Evolutionary conservation across 1,284 basidiomycete species (phyloP), one percentile per base, ranked within the genome.

Genomic region (Retiboletus fuscus): DNA sequence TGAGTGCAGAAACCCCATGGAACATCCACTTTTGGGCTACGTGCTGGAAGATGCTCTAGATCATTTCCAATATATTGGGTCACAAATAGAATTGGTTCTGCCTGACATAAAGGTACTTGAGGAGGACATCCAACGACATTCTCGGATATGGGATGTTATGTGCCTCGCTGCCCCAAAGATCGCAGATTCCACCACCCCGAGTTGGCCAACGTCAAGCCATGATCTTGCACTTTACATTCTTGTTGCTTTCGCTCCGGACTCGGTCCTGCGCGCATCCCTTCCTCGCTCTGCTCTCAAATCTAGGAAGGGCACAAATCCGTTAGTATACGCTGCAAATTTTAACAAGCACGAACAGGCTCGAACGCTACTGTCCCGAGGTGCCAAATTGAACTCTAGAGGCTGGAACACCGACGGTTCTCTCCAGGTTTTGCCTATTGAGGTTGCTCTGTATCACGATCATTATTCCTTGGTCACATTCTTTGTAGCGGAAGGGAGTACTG

Each of bases 401-500:
- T 61, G 47, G 67, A 47, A 61, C 41, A 30, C 3, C 13, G 39
- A 41, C 39, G 39, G 39, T 3, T 41, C 11, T 41, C 39, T 13
- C 39, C 39, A 39, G 18, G 30, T 2, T 6, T 30, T 69, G 22
- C 67, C 68, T n/a, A 69, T 69, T 30, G 67, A 69, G 20, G 66
- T 53, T 44, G 68, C 68, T 26, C 3, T 69, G 6, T 41, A 4
- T 1, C 22, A 51, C 4, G 6, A 7, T 10, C 66, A 61, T 7
- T 51, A 51, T 39, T 16, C 8, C 41, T 28, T 69, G 11, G 47
- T 53, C 5, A 2, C 68, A 5, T 20, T 61, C 28, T 69, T 69
- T 12, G 18, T 67, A 6, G 58, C 16, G 4, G 46, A 69, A 69
- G 68, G 68, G 30, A 47, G 65, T 22, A 10, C 8, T 11, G 13